Base-by-base conservation (phyloP, 129 eudicot genomes). In the Helianthus tuberosus region DNA sequence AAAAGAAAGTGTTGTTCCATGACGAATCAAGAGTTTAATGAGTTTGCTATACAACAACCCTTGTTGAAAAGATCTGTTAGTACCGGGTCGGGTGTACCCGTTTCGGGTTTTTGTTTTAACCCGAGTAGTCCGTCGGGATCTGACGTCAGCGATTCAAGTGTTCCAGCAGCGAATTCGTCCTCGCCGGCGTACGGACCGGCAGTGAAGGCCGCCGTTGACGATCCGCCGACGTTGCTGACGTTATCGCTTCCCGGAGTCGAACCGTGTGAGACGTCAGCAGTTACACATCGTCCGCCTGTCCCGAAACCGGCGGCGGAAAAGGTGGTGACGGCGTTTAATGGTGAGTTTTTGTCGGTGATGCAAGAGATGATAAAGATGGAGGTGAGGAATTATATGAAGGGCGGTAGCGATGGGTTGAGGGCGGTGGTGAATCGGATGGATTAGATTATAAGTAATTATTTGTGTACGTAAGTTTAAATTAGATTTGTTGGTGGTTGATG, bases 91-190 rank as follows among this genome's bases (percentile, higher is more conserved):
- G 98, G 79, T 23, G 73, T 89, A 3, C 93, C 90, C 55, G 82
- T 70, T 44, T 84, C 95, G 25, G 88, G 88, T 23, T 72, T 84
- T 53, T 71, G 58, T 64, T 72, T 81, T 53, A 81, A 66, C 43
- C 96, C 98, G 6, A 83, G 80, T 8, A 92, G 98, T 80, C 96
- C 98, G 2, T 87, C 96, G 3, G 93, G 93, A 43, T 89, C 98
- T 2, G 98, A 92, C 59, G 75, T 63, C 15, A 92, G 93, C 71
- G 97, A 92, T 25, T 84, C 97, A 1, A 81, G 84, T 38, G 68
- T 79, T 10, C 83, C 75, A 5, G 66, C 75, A 5, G 66, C 53
- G 9, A 61, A 49, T 67, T 66, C 84, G 2, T 61, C 82, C 14
- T 72, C 87, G 3, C 84, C 76, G 49, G 77, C 83, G 10, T 87